A percentile compares a stretch with the other conserved stretches of the same genome.
Conservation (phyloP, 1,139 yeast genomes). For the Arxiozyma heterogenica region DNA sequence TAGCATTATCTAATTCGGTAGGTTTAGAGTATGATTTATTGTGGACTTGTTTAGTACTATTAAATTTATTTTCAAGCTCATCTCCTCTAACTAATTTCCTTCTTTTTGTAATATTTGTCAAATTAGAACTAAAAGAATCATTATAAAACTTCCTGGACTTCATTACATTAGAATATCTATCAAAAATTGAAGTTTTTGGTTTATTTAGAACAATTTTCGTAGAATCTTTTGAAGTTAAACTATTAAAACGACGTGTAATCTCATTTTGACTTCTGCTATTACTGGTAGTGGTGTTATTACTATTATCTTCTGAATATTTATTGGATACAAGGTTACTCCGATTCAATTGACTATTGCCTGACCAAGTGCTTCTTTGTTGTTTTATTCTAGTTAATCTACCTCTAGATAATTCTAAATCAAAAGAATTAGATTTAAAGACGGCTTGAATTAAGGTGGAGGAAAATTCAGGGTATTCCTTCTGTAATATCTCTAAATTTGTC, state of each 20-base stretch:
- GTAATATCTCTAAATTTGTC: slow-evolving; percentile 9
- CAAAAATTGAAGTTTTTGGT: slow-evolving; percentile 44
- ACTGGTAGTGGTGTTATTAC: not conserved
- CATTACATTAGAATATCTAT: slow-evolving; percentile 28
- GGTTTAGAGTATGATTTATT: slow-evolving; percentile 5
- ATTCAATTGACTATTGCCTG: slow-evolving; percentile 4
- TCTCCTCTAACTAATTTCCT: slow-evolving; percentile 28
- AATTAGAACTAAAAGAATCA: not conserved
- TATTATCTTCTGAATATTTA: not conserved
- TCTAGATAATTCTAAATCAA: slow-evolving; percentile 47
- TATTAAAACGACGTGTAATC: not conserved
- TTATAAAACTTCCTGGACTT: not conserved
- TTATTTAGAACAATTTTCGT: slow-evolving; percentile 52
- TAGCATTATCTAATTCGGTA: slow-evolving; percentile 22
- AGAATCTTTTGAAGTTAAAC: slow-evolving; percentile 21
- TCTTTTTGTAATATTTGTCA: slow-evolving; percentile 12
- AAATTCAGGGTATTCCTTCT: slow-evolving; percentile 39
- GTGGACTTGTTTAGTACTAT: not conserved
- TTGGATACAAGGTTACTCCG: not conserved
- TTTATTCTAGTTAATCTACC: slow-evolving; percentile 36
- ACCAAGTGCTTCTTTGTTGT: slow-evolving; percentile 25
- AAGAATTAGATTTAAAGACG: slow-evolving; percentile 52
- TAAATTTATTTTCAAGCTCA: slow-evolving; percentile 6
- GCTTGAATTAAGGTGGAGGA: slow-evolving; percentile 46
- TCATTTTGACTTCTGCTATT: not conserved